Evolutionary conservation across 1,284 basidiomycete species (phyloP).

Genomic region (Naganishia sp.): DNA sequence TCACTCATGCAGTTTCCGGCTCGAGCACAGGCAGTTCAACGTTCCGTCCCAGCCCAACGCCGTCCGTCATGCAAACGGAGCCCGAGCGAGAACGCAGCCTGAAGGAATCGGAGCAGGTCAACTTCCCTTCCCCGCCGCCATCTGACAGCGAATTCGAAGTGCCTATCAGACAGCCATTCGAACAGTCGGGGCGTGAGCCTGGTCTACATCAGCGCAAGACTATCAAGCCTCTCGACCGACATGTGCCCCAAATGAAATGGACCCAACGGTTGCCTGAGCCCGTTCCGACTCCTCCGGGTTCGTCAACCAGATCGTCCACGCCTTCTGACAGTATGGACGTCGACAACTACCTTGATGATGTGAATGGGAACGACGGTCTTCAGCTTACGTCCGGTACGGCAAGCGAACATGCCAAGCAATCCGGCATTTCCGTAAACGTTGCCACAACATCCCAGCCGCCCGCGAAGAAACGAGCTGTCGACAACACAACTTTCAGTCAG

Average conservation of each 20-base stretch:
- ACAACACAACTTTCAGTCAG: not conserved
- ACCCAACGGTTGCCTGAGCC: slow-evolving; percentile 11
- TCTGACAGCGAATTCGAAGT: slow-evolving; percentile 18
- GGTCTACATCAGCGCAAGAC: not conserved
- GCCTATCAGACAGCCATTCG: slow-evolving; percentile 14
- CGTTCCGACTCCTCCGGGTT: slow-evolving; percentile 11
- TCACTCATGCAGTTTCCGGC: slow-evolving; percentile 3
- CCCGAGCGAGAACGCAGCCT: slow-evolving; percentile 8
- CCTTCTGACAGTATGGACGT: slow-evolving; percentile 6
- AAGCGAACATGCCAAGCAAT: not conserved
- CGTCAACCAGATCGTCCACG: not conserved
- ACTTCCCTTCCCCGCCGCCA: slow-evolving; percentile 21
- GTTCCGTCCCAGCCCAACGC: slow-evolving; percentile 12
- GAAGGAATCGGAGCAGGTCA: not conserved
- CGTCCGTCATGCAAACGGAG: not conserved
- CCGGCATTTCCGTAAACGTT: not conserved
- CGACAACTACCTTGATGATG: not conserved
- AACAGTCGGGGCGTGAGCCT: not conserved
- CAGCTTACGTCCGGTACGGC: not conserved
- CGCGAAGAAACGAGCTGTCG: not conserved
- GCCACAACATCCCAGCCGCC: not conserved
- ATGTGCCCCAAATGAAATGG: slow-evolving; percentile 15
- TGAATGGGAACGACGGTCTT: not conserved
- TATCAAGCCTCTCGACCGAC: not conserved
- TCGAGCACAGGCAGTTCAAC: slow-evolving; percentile 13